Conservation (phyloP, 768 basidiomycete species). For the Mycena leptocephala region DNA sequence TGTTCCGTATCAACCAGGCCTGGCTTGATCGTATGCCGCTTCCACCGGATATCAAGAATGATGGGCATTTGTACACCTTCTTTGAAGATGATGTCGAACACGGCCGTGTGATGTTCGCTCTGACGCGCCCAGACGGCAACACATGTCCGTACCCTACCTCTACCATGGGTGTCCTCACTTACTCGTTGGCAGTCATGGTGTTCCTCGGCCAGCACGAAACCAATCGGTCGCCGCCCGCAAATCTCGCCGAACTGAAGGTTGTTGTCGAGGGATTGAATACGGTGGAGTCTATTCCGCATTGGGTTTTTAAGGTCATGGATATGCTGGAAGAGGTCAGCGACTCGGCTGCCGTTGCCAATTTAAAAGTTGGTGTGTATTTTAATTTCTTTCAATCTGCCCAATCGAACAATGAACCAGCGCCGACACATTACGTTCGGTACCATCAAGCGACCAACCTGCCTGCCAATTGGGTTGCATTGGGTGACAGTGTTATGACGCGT, state of each 20-base stretch:
- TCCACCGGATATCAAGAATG: constrained; percentile 31
- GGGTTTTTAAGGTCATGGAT: constrained; percentile 46
- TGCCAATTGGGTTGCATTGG: constrained; percentile 51
- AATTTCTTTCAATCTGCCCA: background rate
- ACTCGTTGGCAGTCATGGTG: constrained; percentile 24
- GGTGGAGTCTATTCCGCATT: constrained; percentile 43
- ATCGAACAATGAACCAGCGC: constrained; percentile 30
- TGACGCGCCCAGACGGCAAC: constrained; percentile 33
- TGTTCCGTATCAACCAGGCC: constrained; percentile 26
- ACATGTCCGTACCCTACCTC: background rate
- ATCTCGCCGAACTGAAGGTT: constrained; percentile 34
- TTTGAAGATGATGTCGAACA: constrained; percentile 30
- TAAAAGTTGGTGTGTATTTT: constrained; percentile 15
- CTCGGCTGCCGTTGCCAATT: background rate
- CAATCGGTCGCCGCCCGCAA: constrained; percentile 19
- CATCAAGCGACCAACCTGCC: constrained; percentile 45
- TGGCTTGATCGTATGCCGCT: constrained; percentile 34
- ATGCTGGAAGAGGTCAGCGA: constrained; percentile 45
- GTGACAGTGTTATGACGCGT: constrained; percentile 51
- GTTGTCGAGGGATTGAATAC: constrained; percentile 25
- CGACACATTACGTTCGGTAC: constrained; percentile 45
- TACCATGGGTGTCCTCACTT: background rate
- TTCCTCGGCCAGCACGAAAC: constrained; percentile 29
- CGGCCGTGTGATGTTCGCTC: constrained; percentile 28
- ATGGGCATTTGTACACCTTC: constrained; percentile 22